Evolutionary conservation across 768 basidiomycete genomes (phyloP).

Genomic region (Asterophora lycoperdoides): DNA sequence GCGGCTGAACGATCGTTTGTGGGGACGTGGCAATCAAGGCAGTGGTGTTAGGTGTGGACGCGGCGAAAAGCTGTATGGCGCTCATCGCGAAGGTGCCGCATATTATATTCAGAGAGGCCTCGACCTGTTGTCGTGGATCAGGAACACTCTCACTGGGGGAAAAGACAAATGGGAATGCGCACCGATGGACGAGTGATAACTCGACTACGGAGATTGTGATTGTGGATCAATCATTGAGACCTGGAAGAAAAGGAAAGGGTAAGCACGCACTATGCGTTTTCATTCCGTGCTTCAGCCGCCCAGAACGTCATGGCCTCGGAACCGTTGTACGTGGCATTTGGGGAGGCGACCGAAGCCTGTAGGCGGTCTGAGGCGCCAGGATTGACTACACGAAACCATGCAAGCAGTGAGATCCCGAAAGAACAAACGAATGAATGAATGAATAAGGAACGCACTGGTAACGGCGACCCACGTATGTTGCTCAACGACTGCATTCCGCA

Average conservation of each 20-base stretch:
- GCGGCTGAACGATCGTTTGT: slow-evolving; percentile 42
- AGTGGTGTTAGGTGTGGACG: slow-evolving; percentile 9
- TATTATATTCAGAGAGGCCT: slow-evolving; percentile 32
- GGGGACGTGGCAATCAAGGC: slow-evolving; percentile 46
- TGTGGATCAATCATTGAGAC: background rate
- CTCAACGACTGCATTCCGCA: slow-evolving; percentile 41
- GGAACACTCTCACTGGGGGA: no score
- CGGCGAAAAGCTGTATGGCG: slow-evolving; percentile 19
- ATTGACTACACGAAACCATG: slow-evolving; percentile 32
- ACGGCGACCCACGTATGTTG: slow-evolving; percentile 51
- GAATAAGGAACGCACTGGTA: slow-evolving; percentile 33
- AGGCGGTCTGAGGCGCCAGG: slow-evolving; percentile 34
- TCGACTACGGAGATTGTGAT: slow-evolving; percentile 21
- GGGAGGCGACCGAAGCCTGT: slow-evolving; percentile 30
- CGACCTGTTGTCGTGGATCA: slow-evolving; percentile 20
- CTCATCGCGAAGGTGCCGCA: slow-evolving; percentile 25
- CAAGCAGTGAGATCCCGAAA: background rate
- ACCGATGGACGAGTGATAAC: slow-evolving; percentile 30
- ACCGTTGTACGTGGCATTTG: slow-evolving; percentile 42
- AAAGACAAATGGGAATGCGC: no score
- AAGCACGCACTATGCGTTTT: slow-evolving; percentile 52
- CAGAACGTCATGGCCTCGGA: slow-evolving; percentile 47
- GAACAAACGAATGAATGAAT: background rate
- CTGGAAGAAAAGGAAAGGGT: background rate
- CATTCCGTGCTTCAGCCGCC: slow-evolving; percentile 50